Percentiles rank a stretch among this genome's conserved stretches.
These are phyloP conservation scores for Jaapia argillacea DNA, from an alignment of 768 basidiomycete genomes.

Conservation along the genomic window DNA sequence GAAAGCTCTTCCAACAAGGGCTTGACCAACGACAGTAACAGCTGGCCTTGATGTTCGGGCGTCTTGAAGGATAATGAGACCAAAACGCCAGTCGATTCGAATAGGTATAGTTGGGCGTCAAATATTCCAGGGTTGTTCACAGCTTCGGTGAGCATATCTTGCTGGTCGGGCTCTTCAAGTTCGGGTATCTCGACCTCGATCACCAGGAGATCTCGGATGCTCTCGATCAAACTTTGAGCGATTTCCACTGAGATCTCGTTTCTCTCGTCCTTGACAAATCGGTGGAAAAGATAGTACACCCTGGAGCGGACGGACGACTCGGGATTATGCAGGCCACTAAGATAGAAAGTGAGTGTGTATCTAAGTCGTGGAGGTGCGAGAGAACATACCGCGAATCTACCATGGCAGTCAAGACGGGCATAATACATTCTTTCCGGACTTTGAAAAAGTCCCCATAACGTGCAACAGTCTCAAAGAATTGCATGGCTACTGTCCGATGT, in stretches of 20 bases:
- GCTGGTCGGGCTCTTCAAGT: slow-evolving; percentile 57
- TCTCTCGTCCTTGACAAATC: slow-evolving; percentile 79
- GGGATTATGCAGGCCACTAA: slow-evolving; percentile 66
- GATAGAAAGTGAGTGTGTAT: not conserved
- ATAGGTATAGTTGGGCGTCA: slow-evolving; percentile 88
- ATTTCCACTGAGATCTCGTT: slow-evolving; percentile 70
- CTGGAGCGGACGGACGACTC: slow-evolving; percentile 63
- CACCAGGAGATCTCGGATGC: slow-evolving; percentile 65
- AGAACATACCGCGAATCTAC: slow-evolving; percentile 63
- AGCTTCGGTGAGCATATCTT: slow-evolving; percentile 70
- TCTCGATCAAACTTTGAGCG: slow-evolving; percentile 59
- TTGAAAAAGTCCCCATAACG: slow-evolving; percentile 97
- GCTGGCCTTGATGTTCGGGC: slow-evolving; percentile 54
- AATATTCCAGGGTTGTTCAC: slow-evolving; percentile 65
- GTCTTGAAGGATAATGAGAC: slow-evolving; percentile 64
- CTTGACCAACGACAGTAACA: slow-evolving; percentile 70
- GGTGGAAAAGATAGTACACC: slow-evolving; percentile 86
- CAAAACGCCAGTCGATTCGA: slow-evolving; percentile 83
- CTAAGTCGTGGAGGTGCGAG: not conserved
- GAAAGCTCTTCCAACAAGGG: slow-evolving; percentile 74
- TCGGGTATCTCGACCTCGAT: slow-evolving; percentile 74
- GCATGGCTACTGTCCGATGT: slow-evolving; percentile 74
- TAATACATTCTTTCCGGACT: slow-evolving; percentile 79
- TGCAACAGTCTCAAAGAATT: slow-evolving; percentile 89
- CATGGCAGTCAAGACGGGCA: slow-evolving; percentile 83